A percentile compares a stretch with the other conserved stretches of the same genome.
phyloP scores from a whole-genome alignment of 129 eudicot species.

The Flaveria bidentis region DNA sequence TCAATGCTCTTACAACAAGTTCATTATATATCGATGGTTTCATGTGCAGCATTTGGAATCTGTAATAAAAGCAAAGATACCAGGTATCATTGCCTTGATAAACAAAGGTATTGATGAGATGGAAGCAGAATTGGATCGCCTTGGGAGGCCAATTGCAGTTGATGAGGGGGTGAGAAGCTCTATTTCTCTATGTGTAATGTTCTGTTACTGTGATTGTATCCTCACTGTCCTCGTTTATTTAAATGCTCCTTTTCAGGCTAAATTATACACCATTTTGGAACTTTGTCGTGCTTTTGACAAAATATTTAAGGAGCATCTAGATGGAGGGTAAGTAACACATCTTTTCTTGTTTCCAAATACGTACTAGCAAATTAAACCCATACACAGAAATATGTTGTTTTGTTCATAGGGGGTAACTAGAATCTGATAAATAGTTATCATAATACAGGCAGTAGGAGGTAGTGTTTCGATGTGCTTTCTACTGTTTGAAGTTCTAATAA shows the following conservation, averaged over 20 bases:
- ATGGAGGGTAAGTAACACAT: conserved; percentile 68
- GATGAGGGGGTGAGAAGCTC: conserved; percentile 78
- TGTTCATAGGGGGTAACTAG: not conserved
- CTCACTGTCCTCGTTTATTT: conserved; percentile 8
- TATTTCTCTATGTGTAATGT: not conserved
- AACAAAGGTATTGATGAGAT: conserved; percentile 83
- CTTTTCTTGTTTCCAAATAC: not conserved
- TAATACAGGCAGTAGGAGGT: not conserved
- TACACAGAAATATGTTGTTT: not conserved
- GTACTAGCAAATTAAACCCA: not conserved
- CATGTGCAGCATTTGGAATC: conserved; percentile 72
- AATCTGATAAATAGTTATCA: not conserved
- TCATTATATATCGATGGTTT: conserved; percentile 13
- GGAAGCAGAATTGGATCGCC: conserved; percentile 81
- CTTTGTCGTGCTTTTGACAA: conserved; percentile 90
- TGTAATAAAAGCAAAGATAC: conserved; percentile 78
- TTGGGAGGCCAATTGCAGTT: conserved; percentile 79
- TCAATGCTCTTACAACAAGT: conserved; percentile 7
- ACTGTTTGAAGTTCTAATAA: not conserved
- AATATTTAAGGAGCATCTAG: conserved; percentile 88
- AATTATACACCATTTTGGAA: conserved; percentile 82
- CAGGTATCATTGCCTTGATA: conserved; percentile 71
- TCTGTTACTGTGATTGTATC: not conserved
- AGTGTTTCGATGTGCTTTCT: not conserved
- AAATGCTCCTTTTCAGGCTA: conserved; percentile 60